Evolutionary conservation across 371 early-diverging fungal genomes (phyloP).

Genomic region (Mortierella sp.): DNA sequence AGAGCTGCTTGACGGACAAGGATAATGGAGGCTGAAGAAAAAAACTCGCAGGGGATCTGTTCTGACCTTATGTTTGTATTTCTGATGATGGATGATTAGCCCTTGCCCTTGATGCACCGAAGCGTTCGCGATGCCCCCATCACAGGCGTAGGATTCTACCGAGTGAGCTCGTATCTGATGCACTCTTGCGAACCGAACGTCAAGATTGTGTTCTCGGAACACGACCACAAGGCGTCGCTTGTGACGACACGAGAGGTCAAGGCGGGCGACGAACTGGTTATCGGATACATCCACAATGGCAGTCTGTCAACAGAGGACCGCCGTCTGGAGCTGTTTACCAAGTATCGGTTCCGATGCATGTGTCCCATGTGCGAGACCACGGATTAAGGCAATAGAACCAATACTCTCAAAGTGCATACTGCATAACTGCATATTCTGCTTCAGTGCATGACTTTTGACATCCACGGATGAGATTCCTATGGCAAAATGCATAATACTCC

Average conservation of each 20-base stretch:
- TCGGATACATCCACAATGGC: constrained; percentile 50
- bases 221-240: constrained; percentile 63
- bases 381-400: no score
- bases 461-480: no score
- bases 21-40: no score
- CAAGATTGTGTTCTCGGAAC: constrained; percentile 65
- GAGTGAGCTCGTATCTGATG: constrained; percentile 72
- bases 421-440: no score
- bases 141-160: constrained; percentile 80
- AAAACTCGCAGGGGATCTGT: no score
- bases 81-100: constrained; percentile 56
- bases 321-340: constrained; percentile 51
- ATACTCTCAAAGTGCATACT: no score
- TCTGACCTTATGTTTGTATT: no score
- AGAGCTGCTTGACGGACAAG: no score
- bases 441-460: no score
- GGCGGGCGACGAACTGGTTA: constrained; percentile 75
- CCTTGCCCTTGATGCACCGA: constrained; percentile 54
- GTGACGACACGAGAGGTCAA: constrained; percentile 73
- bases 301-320: constrained; percentile 50
- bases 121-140: constrained; percentile 58
- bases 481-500: no score
- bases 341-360: constrained; percentile 55
- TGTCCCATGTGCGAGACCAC: constrained; percentile 40
- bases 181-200: constrained; percentile 79